Percentiles rank a stretch among this genome's conserved stretches.
These are phyloP conservation scores for Tremellales sp. DNA, from an alignment of 1,284 basidiomycete species.

Conservation along the genomic window DNA sequence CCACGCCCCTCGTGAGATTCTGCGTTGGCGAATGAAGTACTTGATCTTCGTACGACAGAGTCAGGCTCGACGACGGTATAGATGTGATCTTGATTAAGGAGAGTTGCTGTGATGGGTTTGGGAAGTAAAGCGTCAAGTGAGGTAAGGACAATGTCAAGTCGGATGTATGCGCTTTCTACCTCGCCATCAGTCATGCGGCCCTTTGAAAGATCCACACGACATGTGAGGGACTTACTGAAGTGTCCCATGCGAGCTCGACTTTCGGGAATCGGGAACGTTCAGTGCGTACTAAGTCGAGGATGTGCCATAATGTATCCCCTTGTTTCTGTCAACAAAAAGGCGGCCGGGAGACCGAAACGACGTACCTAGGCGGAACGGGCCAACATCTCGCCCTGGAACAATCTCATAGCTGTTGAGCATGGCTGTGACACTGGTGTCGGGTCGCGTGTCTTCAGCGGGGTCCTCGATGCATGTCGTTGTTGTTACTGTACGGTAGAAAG, in stretches of 20 bases:
- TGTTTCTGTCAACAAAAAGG: background rate
- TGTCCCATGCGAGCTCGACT: slow-evolving; percentile 77
- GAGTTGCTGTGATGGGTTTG: slow-evolving; percentile 61
- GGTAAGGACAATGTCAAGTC: slow-evolving; percentile 68
- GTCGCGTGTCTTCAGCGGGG: too few relatives aligned
- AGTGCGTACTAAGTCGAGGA: slow-evolving; percentile 63
- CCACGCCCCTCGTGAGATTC: slow-evolving; percentile 61
- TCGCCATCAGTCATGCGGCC: background rate
- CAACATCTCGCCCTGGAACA: slow-evolving; percentile 69
- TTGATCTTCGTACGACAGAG: slow-evolving; percentile 64
- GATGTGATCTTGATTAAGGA: slow-evolving; percentile 67
- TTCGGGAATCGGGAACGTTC: slow-evolving; percentile 61
- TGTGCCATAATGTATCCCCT: slow-evolving; percentile 77
- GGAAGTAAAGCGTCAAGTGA: slow-evolving; percentile 12
- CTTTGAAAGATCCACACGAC: background rate
- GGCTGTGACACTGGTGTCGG: too few relatives aligned
- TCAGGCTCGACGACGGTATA: slow-evolving; percentile 43
- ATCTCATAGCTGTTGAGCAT: slow-evolving; percentile 75
- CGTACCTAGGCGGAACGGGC: slow-evolving; percentile 70
- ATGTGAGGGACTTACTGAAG: slow-evolving; percentile 52
- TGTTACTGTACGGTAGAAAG: too few relatives aligned
- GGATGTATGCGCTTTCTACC: slow-evolving; percentile 54
- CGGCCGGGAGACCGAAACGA: slow-evolving; percentile 1
- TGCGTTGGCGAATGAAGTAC: slow-evolving; percentile 56
- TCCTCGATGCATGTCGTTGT: too few relatives aligned